Evolutionary conservation across 768 basidiomycete genomes (phyloP), one percentile per base, ranked within the genome.

Genomic region (Boletus barrowsii): DNA sequence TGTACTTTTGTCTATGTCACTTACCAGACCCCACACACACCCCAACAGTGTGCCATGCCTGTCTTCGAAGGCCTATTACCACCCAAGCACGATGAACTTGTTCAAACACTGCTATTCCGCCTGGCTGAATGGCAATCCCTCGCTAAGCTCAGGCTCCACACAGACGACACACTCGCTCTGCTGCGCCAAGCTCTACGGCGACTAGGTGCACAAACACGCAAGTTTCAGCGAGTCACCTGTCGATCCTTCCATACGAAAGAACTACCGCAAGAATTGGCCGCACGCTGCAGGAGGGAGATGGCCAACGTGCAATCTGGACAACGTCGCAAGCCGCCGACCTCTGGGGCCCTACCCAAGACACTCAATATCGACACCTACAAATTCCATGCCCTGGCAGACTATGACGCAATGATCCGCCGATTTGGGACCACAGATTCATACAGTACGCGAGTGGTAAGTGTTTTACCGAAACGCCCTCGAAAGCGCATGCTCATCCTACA

Each of bases 51-150:
- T 47, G 60, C 71, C 0, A 63, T 76, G 3, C 75, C 76, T 0
- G 71, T 63, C 0, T 75, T 77, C 30, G 72, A 78, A 7, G 74
- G 70, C 4, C 64, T 79, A 0, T 58, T 77, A 1, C 66, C 63
- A 4, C 52, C 62, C 9, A 46, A 29, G 0, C 60, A 73, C 18
- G 55, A 75, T 1, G 17, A 22, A 1, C 45, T 59, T 3, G 46
- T 73, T 1, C 49, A 59, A 8, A 56, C 58, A 2, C 53, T 76
- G 0, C 43, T 75, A 0, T 64, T 61, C 47, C 36, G 10, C 3
- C 52, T 61, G 2, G 47, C 47, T 6, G 50, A 64, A 49, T 64
- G 62, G 62, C 63, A 64, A 10, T 46, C 54, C 0, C n/a, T 56
- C 4, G 55, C 47, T 0, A 57, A 57, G 8, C 20, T 57, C 0